These are phyloP conservation scores for Umbelopsis vinacea DNA, from an alignment of 192 early-diverging fungal species.

Conservation along the genomic window DNA sequence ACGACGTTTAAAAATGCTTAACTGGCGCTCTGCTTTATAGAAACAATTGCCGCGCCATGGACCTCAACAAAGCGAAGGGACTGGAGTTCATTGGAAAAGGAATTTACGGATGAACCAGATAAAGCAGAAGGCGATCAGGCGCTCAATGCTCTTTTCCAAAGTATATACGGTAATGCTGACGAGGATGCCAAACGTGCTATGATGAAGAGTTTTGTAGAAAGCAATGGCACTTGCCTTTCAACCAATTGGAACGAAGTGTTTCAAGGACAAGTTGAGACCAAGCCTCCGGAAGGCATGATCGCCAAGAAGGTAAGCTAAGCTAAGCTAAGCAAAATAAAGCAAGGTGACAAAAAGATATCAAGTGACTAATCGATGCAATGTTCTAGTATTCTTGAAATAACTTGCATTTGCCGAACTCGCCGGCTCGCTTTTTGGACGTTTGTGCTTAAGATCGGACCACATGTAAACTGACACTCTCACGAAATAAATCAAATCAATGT, in stretches of 20 bases:
- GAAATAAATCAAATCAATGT: too few relatives aligned
- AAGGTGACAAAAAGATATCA: too few relatives aligned
- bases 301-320: constrained; percentile 67
- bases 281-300: constrained; percentile 91
- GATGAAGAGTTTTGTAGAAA: constrained; percentile 98
- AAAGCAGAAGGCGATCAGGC: constrained; percentile 90
- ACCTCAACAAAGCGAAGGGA: constrained; percentile 56
- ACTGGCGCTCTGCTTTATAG: not conserved
- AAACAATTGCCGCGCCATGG: not conserved
- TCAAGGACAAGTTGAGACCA: constrained; percentile 80
- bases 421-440: too few relatives aligned
- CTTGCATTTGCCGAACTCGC: too few relatives aligned
- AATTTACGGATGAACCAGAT: constrained; percentile 80
- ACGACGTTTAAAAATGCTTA: too few relatives aligned
- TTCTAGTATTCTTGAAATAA: too few relatives aligned
- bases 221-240: constrained; percentile 90
- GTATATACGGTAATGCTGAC: constrained; percentile 90
- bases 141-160: constrained; percentile 90
- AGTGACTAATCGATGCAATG: too few relatives aligned
- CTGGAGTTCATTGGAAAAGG: constrained; percentile 82
- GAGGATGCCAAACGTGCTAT: constrained; percentile 90
- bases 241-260: constrained; percentile 97
- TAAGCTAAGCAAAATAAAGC: not conserved
- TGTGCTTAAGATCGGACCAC: too few relatives aligned
- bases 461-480: too few relatives aligned